These are phyloP conservation scores for Vigna radiata DNA, from an alignment of 306 rosid species.

Conservation along the genomic window DNA sequence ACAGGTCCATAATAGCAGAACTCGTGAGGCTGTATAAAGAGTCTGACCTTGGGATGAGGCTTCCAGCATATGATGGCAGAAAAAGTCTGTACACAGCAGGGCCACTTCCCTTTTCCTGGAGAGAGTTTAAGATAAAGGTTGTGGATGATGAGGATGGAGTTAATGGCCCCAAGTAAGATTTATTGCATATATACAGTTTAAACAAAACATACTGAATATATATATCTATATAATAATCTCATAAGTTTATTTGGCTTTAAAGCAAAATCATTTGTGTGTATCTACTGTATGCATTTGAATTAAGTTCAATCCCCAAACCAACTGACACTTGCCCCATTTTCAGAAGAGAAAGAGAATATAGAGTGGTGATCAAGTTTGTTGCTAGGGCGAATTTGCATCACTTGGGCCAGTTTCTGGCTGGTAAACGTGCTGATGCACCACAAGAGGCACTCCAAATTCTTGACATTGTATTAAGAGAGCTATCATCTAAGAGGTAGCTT, in stretches of 20 bases:
- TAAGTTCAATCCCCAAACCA: conserved; percentile 19
- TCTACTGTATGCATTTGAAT: background rate
- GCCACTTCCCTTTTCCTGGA: conserved; percentile 87
- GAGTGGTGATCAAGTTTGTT: conserved; percentile 84
- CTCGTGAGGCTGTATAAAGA: conserved; percentile 85
- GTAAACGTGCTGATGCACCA: conserved; percentile 90
- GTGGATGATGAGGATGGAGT: conserved; percentile 74
- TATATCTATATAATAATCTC: background rate
- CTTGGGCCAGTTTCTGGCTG: conserved; percentile 92
- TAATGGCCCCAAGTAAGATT: conserved; percentile 78
- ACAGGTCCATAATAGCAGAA: conserved; percentile 91
- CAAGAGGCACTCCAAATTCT: conserved; percentile 92
- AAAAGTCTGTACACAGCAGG: conserved; percentile 98
- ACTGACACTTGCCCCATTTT: conserved; percentile 23
- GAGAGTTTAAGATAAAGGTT: conserved; percentile 85
- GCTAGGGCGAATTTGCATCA: conserved; percentile 91
- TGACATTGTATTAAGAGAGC: conserved; percentile 89
- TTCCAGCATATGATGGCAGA: conserved; percentile 98
- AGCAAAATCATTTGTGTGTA: background rate
- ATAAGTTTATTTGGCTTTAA: conserved; percentile 31
- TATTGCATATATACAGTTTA: conserved; percentile 5
- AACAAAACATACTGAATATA: background rate
- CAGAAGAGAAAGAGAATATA: conserved; percentile 86
- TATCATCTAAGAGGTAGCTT: conserved; percentile 77
- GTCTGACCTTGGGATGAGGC: conserved; percentile 90